Conservation (phyloP, 257 asterid genomes). For the Solanum chaucha region DNA sequence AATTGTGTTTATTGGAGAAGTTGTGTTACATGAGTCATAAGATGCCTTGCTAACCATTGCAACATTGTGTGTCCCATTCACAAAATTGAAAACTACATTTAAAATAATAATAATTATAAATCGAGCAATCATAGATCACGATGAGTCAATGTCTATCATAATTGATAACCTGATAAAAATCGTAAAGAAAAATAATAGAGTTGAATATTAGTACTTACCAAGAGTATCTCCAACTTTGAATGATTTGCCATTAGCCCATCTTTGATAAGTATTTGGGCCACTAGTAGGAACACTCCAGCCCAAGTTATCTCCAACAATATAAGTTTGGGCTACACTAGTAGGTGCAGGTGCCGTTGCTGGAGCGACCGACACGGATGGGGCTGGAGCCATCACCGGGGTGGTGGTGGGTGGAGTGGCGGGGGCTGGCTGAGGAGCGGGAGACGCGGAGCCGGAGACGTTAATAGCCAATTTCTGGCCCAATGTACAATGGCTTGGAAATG, state of each 20-base stretch:
- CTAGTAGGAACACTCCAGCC: slow-evolving; percentile 62
- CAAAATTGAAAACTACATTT: not conserved
- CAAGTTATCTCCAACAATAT: slow-evolving; percentile 43
- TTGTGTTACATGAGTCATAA: slow-evolving; percentile 45
- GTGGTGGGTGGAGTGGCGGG: not conserved
- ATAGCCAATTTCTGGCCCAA: slow-evolving; percentile 50
- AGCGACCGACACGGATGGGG: slow-evolving; percentile 8
- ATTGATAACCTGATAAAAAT: not conserved
- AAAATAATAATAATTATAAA: not conserved
- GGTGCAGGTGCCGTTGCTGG: slow-evolving; percentile 21
- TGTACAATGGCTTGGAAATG: slow-evolving; percentile 31
- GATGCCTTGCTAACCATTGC: slow-evolving; percentile 27
- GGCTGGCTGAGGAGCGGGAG: slow-evolving; percentile 15
- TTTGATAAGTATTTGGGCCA: slow-evolving; percentile 35
- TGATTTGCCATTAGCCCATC: slow-evolving; percentile 41
- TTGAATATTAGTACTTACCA: slow-evolving; percentile 16
- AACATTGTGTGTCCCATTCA: slow-evolving; percentile 42
- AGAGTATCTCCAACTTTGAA: slow-evolving; percentile 56
- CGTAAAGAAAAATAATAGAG: not conserved
- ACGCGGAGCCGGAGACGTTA: slow-evolving; percentile 33
- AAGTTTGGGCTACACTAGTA: slow-evolving; percentile 17
- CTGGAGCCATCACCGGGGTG: slow-evolving; percentile 7
- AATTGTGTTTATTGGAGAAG: slow-evolving; percentile 14
- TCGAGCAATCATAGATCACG: not conserved
- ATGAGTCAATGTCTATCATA: not conserved